Conservation (phyloP, 2,329 filamentous ascomycete genomes). For the Elsinoe perseae region DNA sequence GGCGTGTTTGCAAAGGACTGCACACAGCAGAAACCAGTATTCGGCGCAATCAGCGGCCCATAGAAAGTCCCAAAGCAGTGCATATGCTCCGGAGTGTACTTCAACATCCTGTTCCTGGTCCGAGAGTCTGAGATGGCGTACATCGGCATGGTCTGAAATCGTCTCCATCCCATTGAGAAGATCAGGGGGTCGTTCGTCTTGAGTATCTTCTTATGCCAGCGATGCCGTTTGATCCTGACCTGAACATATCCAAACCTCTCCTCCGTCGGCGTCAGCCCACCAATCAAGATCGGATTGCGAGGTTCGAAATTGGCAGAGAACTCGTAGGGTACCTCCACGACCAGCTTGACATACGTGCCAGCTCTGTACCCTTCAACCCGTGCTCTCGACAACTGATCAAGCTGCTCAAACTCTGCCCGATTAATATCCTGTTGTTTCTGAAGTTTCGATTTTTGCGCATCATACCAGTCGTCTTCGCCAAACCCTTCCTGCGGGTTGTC, state of each 20-base stretch:
- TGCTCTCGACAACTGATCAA: constrained; percentile 75
- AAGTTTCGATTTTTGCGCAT: constrained; percentile 86
- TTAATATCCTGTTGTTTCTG: constrained; percentile 98
- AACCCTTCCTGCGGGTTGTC: constrained; percentile 81
- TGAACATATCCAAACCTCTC: constrained; percentile 94
- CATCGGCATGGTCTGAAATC: constrained; percentile 86
- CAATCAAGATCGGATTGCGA: constrained; percentile 75
- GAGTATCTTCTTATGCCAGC: constrained; percentile 98
- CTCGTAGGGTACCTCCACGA: constrained; percentile 85
- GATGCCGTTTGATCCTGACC: constrained; percentile 89
- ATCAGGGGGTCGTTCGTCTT: constrained; percentile 98
- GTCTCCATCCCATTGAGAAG: constrained; percentile 90
- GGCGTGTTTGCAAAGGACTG: constrained; percentile 79
- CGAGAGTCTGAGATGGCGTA: constrained; percentile 94
- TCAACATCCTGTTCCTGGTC: constrained; percentile 92
- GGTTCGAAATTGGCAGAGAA: constrained; percentile 78
- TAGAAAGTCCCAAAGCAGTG: constrained; percentile 97
- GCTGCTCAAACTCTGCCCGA: constrained; percentile 77
- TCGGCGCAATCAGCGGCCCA: constrained; percentile 87
- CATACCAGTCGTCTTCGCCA: constrained; percentile 98
- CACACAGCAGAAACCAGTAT: constrained; percentile 90
- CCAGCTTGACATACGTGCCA: constrained; percentile 85
- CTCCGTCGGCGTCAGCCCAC: constrained; percentile 87
- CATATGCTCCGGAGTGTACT: constrained; percentile 99
- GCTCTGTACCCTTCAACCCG: constrained; percentile 86